Evolutionary conservation across 176 grass and related monocot species (phyloP).

Genomic region (Musa schizocarpa): DNA sequence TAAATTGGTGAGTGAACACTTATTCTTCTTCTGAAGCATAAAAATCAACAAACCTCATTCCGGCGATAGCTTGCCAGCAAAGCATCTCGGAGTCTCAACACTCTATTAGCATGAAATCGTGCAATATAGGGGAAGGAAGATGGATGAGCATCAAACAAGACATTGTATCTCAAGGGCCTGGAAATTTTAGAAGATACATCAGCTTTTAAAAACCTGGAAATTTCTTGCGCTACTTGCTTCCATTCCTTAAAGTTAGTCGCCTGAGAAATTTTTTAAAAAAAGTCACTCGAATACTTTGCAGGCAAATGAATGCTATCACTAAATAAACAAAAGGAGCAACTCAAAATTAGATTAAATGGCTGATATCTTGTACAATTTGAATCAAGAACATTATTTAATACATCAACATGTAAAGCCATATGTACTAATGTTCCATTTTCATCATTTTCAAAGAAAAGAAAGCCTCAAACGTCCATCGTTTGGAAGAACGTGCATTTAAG

Average conservation of each 20-base stretch:
- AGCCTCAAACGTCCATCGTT: background rate
- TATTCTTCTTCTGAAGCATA: background rate
- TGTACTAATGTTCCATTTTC: background rate
- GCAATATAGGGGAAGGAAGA: conserved; percentile 57
- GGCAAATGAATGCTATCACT: background rate
- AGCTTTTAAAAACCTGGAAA: conserved; percentile 79
- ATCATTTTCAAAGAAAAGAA: background rate
- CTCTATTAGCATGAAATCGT: conserved; percentile 71
- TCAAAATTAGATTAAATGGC: background rate
- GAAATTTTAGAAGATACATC: conserved; percentile 56
- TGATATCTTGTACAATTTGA: background rate
- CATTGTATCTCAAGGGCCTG: conserved; percentile 69
- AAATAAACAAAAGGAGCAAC: background rate
- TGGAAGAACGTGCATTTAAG: background rate
- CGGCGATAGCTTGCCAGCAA: conserved; percentile 73
- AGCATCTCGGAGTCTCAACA: conserved; percentile 80
- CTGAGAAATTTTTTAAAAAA: conserved; percentile 28
- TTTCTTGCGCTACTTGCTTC: conserved; percentile 85
- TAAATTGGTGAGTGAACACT: no score
- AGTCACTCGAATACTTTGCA: background rate
- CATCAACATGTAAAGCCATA: background rate
- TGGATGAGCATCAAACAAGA: conserved; percentile 70
- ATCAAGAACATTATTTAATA: background rate
- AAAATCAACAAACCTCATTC: conserved; percentile 55
- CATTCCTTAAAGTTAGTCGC: conserved; percentile 94